phyloP scores from a whole-genome alignment of 2,329 filamentous ascomycete genomes.

The Colletotrichum sp. region DNA sequence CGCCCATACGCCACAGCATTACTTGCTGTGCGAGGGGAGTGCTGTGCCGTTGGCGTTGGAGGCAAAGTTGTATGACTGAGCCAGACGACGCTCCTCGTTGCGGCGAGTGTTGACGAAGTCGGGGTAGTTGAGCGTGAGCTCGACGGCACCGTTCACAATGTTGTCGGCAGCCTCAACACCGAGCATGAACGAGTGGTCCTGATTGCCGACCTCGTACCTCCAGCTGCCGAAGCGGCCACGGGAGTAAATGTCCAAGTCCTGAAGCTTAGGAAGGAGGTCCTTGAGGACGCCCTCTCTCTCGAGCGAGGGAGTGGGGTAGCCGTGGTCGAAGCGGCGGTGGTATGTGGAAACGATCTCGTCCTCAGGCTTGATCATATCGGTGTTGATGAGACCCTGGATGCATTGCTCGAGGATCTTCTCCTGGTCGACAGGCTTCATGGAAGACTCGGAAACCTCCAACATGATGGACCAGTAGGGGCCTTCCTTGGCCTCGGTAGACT shows the following conservation, averaged over 20 bases:
- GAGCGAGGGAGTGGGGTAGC: slow-evolving; percentile 93
- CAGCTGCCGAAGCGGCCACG: slow-evolving; percentile 97
- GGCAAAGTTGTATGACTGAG: slow-evolving; percentile 49
- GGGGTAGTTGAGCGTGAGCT: slow-evolving; percentile 94
- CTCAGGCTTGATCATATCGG: slow-evolving; percentile 87
- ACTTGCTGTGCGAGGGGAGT: slow-evolving; percentile 38
- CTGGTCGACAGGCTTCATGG: slow-evolving; percentile 91
- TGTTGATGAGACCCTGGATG: slow-evolving; percentile 97
- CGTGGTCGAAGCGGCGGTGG: slow-evolving; percentile 97
- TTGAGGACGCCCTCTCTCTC: slow-evolving; percentile 96
- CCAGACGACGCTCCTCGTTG: slow-evolving; percentile 70
- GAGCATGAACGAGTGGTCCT: slow-evolving; percentile 98
- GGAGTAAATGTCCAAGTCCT: slow-evolving; percentile 90
- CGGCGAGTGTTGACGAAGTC: slow-evolving; percentile 87
- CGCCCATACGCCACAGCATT: slow-evolving; percentile 5
- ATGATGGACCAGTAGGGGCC: slow-evolving; percentile 99
- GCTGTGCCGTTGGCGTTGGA: slow-evolving; percentile 34
- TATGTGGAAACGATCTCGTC: slow-evolving; percentile 99
- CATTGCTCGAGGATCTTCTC: slow-evolving; percentile 86
- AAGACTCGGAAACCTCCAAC: slow-evolving; percentile 96
- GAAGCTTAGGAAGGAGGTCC: slow-evolving; percentile 89
- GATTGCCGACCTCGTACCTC: slow-evolving; percentile 95
- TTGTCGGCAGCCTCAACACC: slow-evolving; percentile 92
- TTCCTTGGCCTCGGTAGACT: slow-evolving; percentile 74
- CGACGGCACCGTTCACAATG: slow-evolving; percentile 86